phyloP scores from a whole-genome alignment of 2,329 filamentous ascomycete species.

The Ceratocystis variospora region DNA sequence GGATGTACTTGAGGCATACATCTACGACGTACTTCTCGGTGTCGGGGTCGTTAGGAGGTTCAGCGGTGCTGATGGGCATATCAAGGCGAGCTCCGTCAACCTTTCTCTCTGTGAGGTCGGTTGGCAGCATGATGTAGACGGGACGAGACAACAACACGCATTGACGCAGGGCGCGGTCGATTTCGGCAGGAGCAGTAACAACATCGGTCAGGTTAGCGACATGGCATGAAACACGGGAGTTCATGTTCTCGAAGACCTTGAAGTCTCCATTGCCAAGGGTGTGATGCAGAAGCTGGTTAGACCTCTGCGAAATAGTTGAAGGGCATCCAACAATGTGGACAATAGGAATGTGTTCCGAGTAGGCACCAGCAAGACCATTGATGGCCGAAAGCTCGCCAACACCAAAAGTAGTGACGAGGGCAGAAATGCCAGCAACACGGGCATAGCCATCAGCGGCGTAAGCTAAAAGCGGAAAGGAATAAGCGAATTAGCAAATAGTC shows the following conservation, averaged over 20 bases:
- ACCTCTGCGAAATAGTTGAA: conserved; percentile 35
- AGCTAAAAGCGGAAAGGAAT: conserved; percentile 29
- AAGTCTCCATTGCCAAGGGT: conserved; percentile 68
- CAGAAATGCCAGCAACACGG: conserved; percentile 54
- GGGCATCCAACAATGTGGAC: conserved; percentile 52
- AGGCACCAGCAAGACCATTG: conserved; percentile 61
- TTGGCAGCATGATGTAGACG: conserved; percentile 72
- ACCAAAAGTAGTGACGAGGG: conserved; percentile 62
- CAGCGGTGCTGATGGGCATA: conserved; percentile 53
- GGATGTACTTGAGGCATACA: conserved; percentile 59
- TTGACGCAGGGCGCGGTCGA: conserved; percentile 62
- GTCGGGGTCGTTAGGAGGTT: conserved; percentile 51
- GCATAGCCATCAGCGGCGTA: conserved; percentile 74
- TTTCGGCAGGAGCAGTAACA: conserved; percentile 55
- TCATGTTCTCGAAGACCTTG: conserved; percentile 72
- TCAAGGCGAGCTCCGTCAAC: conserved; percentile 59
- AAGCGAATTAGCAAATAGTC: conserved; percentile 19
- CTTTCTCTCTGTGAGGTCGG: conserved; percentile 64
- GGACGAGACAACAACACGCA: conserved; percentile 63
- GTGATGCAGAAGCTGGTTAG: conserved; percentile 45
- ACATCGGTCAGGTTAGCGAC: conserved; percentile 58
- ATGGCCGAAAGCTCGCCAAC: conserved; percentile 62
- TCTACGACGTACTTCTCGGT: conserved; percentile 74
- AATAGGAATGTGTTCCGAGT: conserved; percentile 57
- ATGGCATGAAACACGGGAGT: conserved; percentile 53